phyloP scores from a whole-genome alignment of 352 stramenopile species.

The Hyaloperonospora brassicae region DNA sequence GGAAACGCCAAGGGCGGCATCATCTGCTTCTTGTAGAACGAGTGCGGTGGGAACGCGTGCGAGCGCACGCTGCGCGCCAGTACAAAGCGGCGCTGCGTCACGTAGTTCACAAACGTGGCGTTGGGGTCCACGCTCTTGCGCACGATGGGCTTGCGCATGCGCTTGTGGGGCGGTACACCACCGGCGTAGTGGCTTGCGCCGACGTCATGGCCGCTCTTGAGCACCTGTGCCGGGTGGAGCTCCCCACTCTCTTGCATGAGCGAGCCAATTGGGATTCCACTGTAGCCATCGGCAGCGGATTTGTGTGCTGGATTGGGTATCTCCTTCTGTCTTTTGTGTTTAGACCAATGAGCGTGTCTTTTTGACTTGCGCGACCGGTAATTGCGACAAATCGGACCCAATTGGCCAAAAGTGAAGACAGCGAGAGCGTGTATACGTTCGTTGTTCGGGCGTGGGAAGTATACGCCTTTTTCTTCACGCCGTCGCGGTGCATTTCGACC shows the following conservation, averaged over 20 bases:
- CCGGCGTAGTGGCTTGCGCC: slow-evolving; percentile 57
- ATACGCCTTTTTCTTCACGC: too few species aligned
- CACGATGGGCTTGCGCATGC: slow-evolving; percentile 82
- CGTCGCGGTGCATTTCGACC: too few species aligned
- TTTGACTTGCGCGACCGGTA: too few species aligned
- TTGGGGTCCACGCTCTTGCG: slow-evolving; percentile 83
- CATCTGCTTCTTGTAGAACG: slow-evolving; percentile 81
- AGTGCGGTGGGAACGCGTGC: slow-evolving; percentile 60
- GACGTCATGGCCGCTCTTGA: slow-evolving; percentile 71
- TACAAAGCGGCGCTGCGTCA: slow-evolving; percentile 69
- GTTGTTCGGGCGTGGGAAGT: too few species aligned
- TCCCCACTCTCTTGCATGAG: slow-evolving; percentile 37
- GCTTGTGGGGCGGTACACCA: slow-evolving; percentile 65
- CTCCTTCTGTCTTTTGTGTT: too few species aligned
- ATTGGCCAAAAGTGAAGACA: too few species aligned
- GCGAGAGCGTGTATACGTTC: too few species aligned
- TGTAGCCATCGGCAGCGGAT: too few species aligned
- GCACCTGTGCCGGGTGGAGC: slow-evolving; percentile 68
- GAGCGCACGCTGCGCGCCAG: slow-evolving; percentile 38
- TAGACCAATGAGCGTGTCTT: too few species aligned
- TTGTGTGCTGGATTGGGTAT: too few species aligned
- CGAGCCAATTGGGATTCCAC: neutral
- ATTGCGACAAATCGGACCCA: too few species aligned
- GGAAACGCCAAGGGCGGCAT: slow-evolving; percentile 60
- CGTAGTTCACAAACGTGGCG: slow-evolving; percentile 76